Conservation (phyloP, 2,329 filamentous ascomycete species). For the Xylogone sp. region DNA sequence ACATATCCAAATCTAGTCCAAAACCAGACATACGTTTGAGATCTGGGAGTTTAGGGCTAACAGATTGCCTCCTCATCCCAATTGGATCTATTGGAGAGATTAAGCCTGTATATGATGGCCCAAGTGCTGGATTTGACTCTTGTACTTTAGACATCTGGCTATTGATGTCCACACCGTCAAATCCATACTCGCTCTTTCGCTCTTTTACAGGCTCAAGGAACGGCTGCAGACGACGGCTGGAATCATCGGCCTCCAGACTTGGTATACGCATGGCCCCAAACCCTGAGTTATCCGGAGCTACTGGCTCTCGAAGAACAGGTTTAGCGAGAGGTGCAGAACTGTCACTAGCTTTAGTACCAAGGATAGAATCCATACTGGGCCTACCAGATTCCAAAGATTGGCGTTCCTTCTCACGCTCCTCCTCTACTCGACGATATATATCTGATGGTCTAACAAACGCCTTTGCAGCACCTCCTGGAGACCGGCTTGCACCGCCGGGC, state of each 20-base stretch:
- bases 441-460: slow-evolving; percentile 72
- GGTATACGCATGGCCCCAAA: slow-evolving; percentile 8
- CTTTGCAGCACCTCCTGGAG: slow-evolving; percentile 43
- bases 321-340: slow-evolving; percentile 14
- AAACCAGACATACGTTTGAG: slow-evolving; percentile 57
- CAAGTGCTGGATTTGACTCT: slow-evolving; percentile 8
- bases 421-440: slow-evolving; percentile 69
- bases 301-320: slow-evolving; percentile 15
- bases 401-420: slow-evolving; percentile 56
- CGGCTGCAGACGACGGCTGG: slow-evolving; percentile 33
- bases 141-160: slow-evolving; percentile 4
- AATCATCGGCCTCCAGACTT: slow-evolving; percentile 31
- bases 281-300: slow-evolving; percentile 20
- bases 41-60: slow-evolving; percentile 55
- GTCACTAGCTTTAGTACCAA: slow-evolving; percentile 24
- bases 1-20: slow-evolving; percentile 47
- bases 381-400: slow-evolving; percentile 54
- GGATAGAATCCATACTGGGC: slow-evolving; percentile 51
- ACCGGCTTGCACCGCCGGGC: slow-evolving; percentile 29
- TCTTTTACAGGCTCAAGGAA: slow-evolving; percentile 52
- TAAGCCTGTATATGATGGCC: slow-evolving; percentile 1
- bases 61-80: slow-evolving; percentile 31
- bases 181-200: slow-evolving; percentile 55
- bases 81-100: background rate
- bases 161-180: slow-evolving; percentile 37